Evolutionary conservation across 768 basidiomycete genomes (phyloP).

Genomic region (Cystofilobasidium capitatum): DNA sequence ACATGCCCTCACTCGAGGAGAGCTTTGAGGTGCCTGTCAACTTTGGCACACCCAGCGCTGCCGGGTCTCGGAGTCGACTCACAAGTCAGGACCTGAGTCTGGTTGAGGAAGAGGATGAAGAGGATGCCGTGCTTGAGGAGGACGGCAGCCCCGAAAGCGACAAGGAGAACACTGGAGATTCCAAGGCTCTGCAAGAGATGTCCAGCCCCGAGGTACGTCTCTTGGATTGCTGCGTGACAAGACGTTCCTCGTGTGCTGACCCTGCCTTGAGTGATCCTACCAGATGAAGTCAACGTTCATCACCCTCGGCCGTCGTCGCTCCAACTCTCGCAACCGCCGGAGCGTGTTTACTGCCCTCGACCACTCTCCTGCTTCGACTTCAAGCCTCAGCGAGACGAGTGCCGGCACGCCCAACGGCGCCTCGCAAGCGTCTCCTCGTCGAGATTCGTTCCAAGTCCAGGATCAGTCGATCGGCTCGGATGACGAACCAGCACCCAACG

Average conservation of each 20-base stretch:
- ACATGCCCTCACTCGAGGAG: neutral
- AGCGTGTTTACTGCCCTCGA: neutral
- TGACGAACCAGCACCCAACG: neutral
- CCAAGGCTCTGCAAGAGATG: neutral
- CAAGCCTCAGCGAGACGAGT: slow-evolving; percentile 1
- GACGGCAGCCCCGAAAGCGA: neutral
- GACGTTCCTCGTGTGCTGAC: neutral
- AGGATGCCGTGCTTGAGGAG: neutral
- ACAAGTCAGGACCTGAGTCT: slow-evolving; percentile 9
- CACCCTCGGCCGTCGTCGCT: slow-evolving; percentile 20
- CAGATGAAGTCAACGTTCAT: slow-evolving; percentile 17
- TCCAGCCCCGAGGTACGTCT: neutral
- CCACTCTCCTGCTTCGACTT: slow-evolving; percentile 16
- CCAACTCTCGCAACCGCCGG: slow-evolving; percentile 1
- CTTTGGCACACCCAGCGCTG: neutral
- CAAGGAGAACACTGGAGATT: neutral
- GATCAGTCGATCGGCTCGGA: neutral
- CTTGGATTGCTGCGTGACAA: neutral
- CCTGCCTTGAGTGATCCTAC: neutral
- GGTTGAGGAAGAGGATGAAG: slow-evolving; percentile 16
- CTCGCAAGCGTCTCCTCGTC: slow-evolving; percentile 15
- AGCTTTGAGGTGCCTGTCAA: neutral
- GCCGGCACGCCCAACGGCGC: slow-evolving; percentile 19
- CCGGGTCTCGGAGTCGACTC: neutral
- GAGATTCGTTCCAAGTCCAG: neutral